A percentile compares a stretch with the other conserved stretches of the same genome.
phyloP scores from a whole-genome alignment of 768 basidiomycete genomes.

The Leucosporidium creatinivorum region DNA sequence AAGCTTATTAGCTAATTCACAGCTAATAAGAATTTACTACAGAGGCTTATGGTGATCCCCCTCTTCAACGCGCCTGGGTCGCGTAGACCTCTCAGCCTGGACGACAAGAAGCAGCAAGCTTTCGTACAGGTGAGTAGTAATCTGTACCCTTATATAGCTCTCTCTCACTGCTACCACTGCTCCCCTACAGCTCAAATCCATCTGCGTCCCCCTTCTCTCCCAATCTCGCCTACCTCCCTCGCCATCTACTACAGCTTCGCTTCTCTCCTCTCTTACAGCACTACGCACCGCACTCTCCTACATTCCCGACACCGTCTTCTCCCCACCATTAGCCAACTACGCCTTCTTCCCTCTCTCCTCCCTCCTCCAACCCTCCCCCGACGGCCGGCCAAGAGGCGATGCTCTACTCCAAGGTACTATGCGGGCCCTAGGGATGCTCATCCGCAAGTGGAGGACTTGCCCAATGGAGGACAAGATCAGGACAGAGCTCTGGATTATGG shows the following conservation, averaged over 20 bases:
- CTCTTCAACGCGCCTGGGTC: background rate
- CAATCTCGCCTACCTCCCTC: slow-evolving; percentile 53
- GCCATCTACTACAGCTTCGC: slow-evolving; percentile 50
- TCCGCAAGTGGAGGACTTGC: slow-evolving; percentile 55
- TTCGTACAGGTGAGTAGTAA: slow-evolving; percentile 9
- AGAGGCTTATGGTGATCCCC: background rate
- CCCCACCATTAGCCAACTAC: slow-evolving; percentile 65
- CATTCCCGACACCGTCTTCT: slow-evolving; percentile 45
- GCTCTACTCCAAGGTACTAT: slow-evolving; percentile 49
- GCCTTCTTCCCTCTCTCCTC: slow-evolving; percentile 79
- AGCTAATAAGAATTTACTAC: background rate
- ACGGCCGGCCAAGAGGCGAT: slow-evolving; percentile 71
- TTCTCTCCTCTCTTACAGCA: slow-evolving; percentile 54
- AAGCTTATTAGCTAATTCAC: background rate
- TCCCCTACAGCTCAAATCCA: slow-evolving; percentile 51
- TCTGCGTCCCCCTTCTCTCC: slow-evolving; percentile 74
- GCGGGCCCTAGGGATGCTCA: slow-evolving; percentile 52
- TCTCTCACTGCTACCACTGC: too few relatives aligned
- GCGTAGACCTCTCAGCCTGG: background rate
- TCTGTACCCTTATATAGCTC: background rate
- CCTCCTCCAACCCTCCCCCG: slow-evolving; percentile 60
- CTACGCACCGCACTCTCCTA: slow-evolving; percentile 48
- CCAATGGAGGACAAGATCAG: slow-evolving; percentile 22
- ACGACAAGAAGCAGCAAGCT: slow-evolving; percentile 5
- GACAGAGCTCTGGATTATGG: slow-evolving; percentile 72